Base-by-base conservation (phyloP, 2,329 filamentous ascomycete species). In the Verticillium klebahnii region DNA sequence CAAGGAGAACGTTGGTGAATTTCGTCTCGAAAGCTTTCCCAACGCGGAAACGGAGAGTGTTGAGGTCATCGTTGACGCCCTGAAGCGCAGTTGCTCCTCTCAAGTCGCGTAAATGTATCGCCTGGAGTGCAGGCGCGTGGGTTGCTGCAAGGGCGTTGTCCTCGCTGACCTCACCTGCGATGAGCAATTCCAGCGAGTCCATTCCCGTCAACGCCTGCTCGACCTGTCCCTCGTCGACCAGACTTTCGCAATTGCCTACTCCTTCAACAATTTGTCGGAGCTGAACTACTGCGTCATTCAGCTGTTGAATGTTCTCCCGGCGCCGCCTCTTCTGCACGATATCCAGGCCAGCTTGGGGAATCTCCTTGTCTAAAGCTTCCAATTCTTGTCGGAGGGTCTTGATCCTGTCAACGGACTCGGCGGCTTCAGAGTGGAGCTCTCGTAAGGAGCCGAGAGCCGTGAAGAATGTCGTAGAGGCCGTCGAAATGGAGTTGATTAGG, bases 391-490 rank as follows among this genome's bases (percentile, higher is more conserved):
- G 84, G 50, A 99, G 74, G 0, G 84, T 82, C 71, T 93, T 92
- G 63, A 99, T 99, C 64, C 91, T 88, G 9, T 89, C 83, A 2
- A 99, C 93, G 2, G 94, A 98, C 62, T 96, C 91, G 12, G 93
- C 90, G 7, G 95, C 93, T 74, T 99, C 95, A 0, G 89, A 89
- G 72, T 99, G 94, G 12, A 99, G 80, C 72, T 97, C 92, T 67
- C 92, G 90, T 37, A 99, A 79, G 0, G 93, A 96, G 0, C 95
- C 94, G 1, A 99, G 80, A 0, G 95, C 95, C 0, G 93, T 93
- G 70, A 99, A 99, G 75, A 99, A 99, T 0, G 94, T 97, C 0
- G 92, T 93, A 0, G 95, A 98, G 1, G 95, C 95, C 0, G 91
- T 93, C 2, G 94, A 98, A 65, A 99, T 99, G 0, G 93, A 97